Base-by-base conservation (phyloP, 192 early-diverging fungal genomes). In the Coemansia sp. region DNA sequence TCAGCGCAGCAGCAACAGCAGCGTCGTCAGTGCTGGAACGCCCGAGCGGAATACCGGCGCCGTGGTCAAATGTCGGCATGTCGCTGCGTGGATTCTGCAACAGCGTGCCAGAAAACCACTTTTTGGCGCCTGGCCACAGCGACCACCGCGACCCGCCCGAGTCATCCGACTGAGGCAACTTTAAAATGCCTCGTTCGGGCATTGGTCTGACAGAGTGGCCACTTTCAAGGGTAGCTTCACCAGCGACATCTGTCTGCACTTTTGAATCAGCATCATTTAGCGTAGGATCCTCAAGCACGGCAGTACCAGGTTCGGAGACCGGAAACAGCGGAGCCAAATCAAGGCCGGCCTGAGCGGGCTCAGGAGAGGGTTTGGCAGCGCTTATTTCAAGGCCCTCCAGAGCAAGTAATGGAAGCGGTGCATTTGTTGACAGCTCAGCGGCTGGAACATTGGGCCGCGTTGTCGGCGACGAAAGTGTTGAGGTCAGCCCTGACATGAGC, bases 111-210 rank as follows among this genome's bases (percentile, higher is more conserved):
- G 67, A 56, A 41, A 79, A 67, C 76, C 76, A 79, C 53, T 70
- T 73, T 56, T 73, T 79, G 29, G 76, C 76, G 24, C 76, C 72
- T 19, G 71, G 71, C 72, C 71, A 79, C 15, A 79, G 50, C 37
- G 76, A 79, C 76, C 76, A 79, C 49, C 67, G 63, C 25, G 76
- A 70, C 38, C 67, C 50, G 24, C 23, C 58, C 23, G 62, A 32
- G 23, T 71, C 68, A n/a, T 69, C 71, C 22, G 62, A 48, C 57
- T 69, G 73, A 19, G 81, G 63, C 47, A 53, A 56, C 53, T 83
- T 83, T 4, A 83, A 59, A 50, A 83, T 83, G 43, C 81, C 75
- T 55, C 56, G 72, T 47, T 72, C 68, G 19, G 79, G 79, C 25
- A 53, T 49, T 27, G 45, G 48, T 8, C 25, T 25, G 55, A 15